Percentiles rank a stretch among this genome's conserved stretches.
phyloP scores from a whole-genome alignment of 495 filamentous ascomycete genomes.

The Penicillium bialowiezense region DNA sequence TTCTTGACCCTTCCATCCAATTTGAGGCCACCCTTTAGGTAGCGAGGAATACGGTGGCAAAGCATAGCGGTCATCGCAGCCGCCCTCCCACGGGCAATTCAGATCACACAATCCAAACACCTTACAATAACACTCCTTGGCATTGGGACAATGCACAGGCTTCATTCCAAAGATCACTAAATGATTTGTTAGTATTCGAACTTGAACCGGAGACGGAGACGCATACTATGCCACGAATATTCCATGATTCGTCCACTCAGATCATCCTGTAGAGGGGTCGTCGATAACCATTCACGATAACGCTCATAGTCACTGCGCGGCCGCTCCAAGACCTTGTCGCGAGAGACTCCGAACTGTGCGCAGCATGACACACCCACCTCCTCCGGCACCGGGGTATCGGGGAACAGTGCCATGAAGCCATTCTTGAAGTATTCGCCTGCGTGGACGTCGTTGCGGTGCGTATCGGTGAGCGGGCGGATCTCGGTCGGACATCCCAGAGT shows the following conservation, averaged over 20 bases:
- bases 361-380: constrained; percentile 61
- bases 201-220: neutral
- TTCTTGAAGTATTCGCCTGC: constrained; percentile 49
- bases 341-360: constrained; percentile 68
- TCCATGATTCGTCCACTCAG: constrained; percentile 68
- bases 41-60: constrained; percentile 46
- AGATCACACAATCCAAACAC: constrained; percentile 60
- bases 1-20: constrained; percentile 48
- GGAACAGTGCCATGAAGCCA: constrained; percentile 57
- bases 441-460: constrained; percentile 39
- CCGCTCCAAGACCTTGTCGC: constrained; percentile 46
- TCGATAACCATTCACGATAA: constrained; percentile 57
- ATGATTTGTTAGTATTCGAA: constrained; percentile 9
- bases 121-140: constrained; percentile 61
- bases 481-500: constrained; percentile 58
- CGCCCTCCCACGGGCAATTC: constrained; percentile 30
- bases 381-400: constrained; percentile 43
- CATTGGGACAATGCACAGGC: constrained; percentile 54
- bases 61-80: constrained; percentile 44
- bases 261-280: constrained; percentile 54
- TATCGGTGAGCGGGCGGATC: constrained; percentile 49
- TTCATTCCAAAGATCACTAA: constrained; percentile 50
- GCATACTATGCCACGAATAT: constrained; percentile 67
- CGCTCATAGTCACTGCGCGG: constrained; percentile 54
- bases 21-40: constrained; percentile 50